A percentile compares a stretch with the other conserved stretches of the same genome.
Evolutionary conservation across 345 rosid species (phyloP).

Genomic region (Aegle marmelos): DNA sequence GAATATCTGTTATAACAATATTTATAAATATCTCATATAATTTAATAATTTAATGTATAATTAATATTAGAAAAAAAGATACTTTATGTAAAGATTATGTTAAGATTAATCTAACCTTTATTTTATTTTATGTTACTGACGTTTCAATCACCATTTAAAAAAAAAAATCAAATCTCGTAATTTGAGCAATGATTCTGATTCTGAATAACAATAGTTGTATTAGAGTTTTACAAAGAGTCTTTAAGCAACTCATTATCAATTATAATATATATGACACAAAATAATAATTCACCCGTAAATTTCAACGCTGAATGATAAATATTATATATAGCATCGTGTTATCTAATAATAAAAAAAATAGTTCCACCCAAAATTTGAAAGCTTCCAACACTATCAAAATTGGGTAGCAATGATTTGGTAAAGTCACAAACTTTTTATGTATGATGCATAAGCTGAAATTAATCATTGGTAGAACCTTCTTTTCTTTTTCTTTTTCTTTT

Average conservation of each 20-base stretch:
- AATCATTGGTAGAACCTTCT: background rate
- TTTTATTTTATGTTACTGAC: too few relatives aligned
- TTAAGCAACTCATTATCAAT: background rate
- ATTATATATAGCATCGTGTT: background rate
- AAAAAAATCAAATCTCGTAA: background rate
- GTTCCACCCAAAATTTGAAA: background rate
- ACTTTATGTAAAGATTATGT: too few relatives aligned
- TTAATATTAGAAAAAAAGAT: too few relatives aligned
- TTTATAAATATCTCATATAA: too few relatives aligned
- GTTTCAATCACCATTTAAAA: too few relatives aligned
- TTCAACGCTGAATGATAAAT: background rate
- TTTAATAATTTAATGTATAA: too few relatives aligned
- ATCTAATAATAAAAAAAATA: background rate
- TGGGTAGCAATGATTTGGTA: background rate
- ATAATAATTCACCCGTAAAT: background rate
- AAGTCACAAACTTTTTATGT: background rate
- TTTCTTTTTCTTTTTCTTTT: too few relatives aligned
- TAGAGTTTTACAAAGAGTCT: background rate
- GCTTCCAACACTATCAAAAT: background rate
- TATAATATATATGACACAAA: background rate
- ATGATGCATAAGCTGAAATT: background rate
- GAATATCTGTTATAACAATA: too few relatives aligned
- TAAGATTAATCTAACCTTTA: too few relatives aligned
- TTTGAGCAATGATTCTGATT: background rate
- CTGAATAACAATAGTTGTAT: background rate